Evolutionary conservation across 1,284 basidiomycete species (phyloP), one percentile per base, ranked within the genome.

Genomic region (Abortiporus biennis): DNA sequence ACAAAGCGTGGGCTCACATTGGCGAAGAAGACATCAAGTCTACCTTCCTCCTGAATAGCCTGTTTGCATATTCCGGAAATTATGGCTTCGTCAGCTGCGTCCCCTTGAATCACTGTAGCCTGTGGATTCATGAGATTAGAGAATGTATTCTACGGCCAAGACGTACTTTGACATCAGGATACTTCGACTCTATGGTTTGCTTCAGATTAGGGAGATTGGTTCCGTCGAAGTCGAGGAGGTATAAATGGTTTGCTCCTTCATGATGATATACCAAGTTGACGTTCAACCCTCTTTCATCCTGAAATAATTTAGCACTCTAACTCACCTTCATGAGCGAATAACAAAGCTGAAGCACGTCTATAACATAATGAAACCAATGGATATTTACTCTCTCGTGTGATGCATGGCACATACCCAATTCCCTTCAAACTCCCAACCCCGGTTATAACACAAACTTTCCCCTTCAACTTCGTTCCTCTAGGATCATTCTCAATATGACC

Each of bases 21-120:
- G 29, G 93, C 93, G 58, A 92, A 96, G 71, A 94, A 96, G 50
- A 95, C 83, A 54, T 97, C 94, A 13, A 96, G 70, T 36, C 80
- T 75, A 2, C 91, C 91, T 55, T 92, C 82, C 49, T 96, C 92
- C 30, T 74, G 60, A 13, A 93, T 53, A 1, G 85, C 87, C 47
- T 71, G 79, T 46, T 85, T 67, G 62, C 92, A 89, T 2, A 93
- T 58, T 3, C 62, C 65, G 23, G 73, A 69, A 47, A 96, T 83
- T 12, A 82, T 74, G n/a, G 63, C 53, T 45, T 92, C 83, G 54
- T 91, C 81, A 11, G 92, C 81, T 5, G 92, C 92, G 57, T 97
- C 93, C 11, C 78, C 92, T 58, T 82, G 74, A 25, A 85, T 56
- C 4, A 69, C 72, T 1, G 85, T 86, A 16, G 20, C 12, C 25